Base-by-base conservation (phyloP, 352 stramenopile genomes). In the Thraustochytrium sp. region DNA sequence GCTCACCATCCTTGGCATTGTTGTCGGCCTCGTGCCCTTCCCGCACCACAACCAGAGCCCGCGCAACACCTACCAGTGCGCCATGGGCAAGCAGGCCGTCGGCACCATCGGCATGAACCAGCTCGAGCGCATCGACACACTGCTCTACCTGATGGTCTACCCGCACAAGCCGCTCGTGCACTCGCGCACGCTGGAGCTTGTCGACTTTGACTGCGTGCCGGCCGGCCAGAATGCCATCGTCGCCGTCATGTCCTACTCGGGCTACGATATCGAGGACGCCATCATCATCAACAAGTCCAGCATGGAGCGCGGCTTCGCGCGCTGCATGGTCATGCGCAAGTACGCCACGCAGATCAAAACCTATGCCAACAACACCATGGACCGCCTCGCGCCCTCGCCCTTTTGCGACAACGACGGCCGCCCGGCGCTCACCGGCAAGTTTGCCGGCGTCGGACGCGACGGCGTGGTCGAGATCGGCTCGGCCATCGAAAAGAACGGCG, bases 221-320 rank as follows among this genome's bases (percentile, higher is more conserved):
- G 96, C 94, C 49, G 97, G 97, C 49, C 96, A 99, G 86, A 99
- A 99, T 88, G 96, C 95, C 0, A 97, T 95, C 46, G 96, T 99
- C 42, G 97, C 97, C 26, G 97, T 99, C 3, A 99, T 99, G 97
- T 98, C 92, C 89, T 99, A 99, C 87, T 98, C 91, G 49, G 97
- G 97, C 40, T 99, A 99, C 87, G 97, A 99, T 92, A 99, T 99
- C 86, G 97, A 99, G 92, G 97, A 99, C 92, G 97, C 97, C 38
- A 96, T 99, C 62, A 95, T 99, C 53, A 89, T 99, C 3, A 99
- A 99, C 91, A 99, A 98, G 87, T 94, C 92, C 8, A 96, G 90
- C 23, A 82, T 98, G 36, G 95, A 98, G 88, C 91, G 97, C 56
- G 97, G 97, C n/a, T 99, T 98, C 87, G 96, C 96, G 29, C 92